Evolutionary conservation across 164 flowering plant genomes (phyloP), one percentile per base, ranked within the genome.

Genomic region (Annona cherimola): DNA sequence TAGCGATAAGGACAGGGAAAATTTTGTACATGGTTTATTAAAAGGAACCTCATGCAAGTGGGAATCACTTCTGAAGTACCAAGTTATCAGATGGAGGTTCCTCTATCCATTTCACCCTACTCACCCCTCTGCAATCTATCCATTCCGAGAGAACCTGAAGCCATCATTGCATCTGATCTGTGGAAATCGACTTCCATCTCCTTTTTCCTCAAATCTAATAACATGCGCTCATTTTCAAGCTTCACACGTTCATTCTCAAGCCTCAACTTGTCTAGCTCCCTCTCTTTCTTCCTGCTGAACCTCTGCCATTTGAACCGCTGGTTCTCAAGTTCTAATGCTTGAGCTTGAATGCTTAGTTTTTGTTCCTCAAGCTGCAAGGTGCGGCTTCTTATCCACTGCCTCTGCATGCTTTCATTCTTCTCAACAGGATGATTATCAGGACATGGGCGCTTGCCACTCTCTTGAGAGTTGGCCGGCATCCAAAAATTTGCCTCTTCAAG

Each of bases 241-340:
- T 76, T 78, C 73, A 79, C 76, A 41, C 78, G 42, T 69, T 84
- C 86, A 41, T 87, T 89, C 68, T 80, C 84, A 1, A 84, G 83
- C 84, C 76, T 86, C 61, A 77, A 74, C 60, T 73, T 83, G 81
- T 89, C 91, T 85, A 87, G 45, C 57, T 78, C 95, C 80, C 95
- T 82, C 79, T 91, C 97, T 80, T 93, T 93, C 84, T 88, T 90
- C 74, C 83, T 71, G 72, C 92, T 83, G 45, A 84, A 93, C 69
- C 81, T 91, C 61, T 81, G 69, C 98, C 98, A 93, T 73, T 93
- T 93, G 71, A 89, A 65, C 74, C 90, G 74, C 77, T 87, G 89
- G 79, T 81, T 88, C 82, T 89, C 97, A 3, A 93, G 76, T 83
- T 93, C 94, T 12, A 83, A 83, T 11, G 88, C 85, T 65, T 89